phyloP scores from a whole-genome alignment of 176 grass and related monocot species.

The Paspalum notatum region DNA sequence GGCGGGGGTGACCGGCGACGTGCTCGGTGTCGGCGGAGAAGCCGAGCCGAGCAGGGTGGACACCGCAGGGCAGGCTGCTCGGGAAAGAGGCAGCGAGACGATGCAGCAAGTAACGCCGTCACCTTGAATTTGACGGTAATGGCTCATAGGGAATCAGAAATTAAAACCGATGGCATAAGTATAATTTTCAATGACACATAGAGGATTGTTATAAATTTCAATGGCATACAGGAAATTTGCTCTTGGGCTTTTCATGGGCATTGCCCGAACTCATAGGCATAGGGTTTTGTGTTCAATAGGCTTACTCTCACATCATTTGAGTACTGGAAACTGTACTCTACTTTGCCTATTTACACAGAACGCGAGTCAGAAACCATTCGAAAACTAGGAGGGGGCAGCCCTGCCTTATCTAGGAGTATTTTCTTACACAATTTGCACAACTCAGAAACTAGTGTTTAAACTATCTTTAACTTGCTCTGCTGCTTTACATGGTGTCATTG shows the following conservation, averaged over 20 bases:
- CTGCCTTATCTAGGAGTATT: neutral
- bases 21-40: too few relatives aligned
- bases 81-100: too few relatives aligned
- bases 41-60: too few relatives aligned
- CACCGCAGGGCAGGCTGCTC: too few relatives aligned
- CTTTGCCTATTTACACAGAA: neutral
- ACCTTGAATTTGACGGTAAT: too few relatives aligned
- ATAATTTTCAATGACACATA: too few relatives aligned
- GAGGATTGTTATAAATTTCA: too few relatives aligned
- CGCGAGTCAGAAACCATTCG: neutral
- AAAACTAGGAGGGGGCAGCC: neutral
- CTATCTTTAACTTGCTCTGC: neutral
- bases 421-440: neutral
- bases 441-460: neutral
- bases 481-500: conserved; percentile 9
- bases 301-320: neutral
- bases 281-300: neutral
- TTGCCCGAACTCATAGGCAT: neutral
- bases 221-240: too few relatives aligned
- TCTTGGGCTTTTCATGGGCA: neutral
- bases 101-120: too few relatives aligned
- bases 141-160: too few relatives aligned
- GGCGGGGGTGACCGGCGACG: too few relatives aligned
- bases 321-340: neutral
- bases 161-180: too few relatives aligned